These are phyloP conservation scores for Phanerochaete carnosa DNA, from an alignment of 768 basidiomycete genomes.

Conservation along the genomic window DNA sequence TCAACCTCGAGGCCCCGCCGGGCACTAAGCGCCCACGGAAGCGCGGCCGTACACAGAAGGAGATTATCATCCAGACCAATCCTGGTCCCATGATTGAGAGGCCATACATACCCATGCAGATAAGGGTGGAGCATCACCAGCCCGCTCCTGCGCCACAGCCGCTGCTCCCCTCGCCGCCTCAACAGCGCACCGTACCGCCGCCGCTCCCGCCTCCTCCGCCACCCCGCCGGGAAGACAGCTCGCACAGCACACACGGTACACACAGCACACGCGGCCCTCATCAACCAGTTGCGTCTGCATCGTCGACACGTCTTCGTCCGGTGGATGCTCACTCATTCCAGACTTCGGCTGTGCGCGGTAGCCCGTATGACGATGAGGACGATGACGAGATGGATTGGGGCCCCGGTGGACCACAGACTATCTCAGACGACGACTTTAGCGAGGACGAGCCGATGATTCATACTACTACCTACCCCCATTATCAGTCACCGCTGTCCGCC, in stretches of 20 bases:
- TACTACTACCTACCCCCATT: neutral
- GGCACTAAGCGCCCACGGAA: conserved; percentile 85
- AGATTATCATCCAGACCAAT: conserved; percentile 17
- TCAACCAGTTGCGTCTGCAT: neutral
- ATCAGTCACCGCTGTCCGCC: neutral
- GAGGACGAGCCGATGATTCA: conserved; percentile 49
- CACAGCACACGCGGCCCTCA: conserved; percentile 15
- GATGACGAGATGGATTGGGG: conserved; percentile 34
- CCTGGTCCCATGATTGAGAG: conserved; percentile 2
- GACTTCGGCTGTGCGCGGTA: conserved; percentile 25
- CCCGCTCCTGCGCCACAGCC: neutral
- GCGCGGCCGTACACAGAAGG: conserved; percentile 62
- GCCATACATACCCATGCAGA: conserved; percentile 20
- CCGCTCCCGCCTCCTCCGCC: neutral
- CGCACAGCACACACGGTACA: neutral
- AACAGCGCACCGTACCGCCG: neutral
- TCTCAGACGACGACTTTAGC: conserved; percentile 47
- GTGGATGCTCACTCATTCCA: conserved; percentile 26
- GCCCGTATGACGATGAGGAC: conserved; percentile 35
- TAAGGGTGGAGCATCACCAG: conserved; percentile 8
- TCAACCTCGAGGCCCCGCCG: conserved; percentile 81
- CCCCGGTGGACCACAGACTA: conserved; percentile 22
- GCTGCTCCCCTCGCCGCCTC: neutral
- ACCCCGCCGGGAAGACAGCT: conserved; percentile 1
- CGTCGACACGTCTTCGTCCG: conserved; percentile 19